Percentiles rank a stretch among this genome's conserved stretches.
These are phyloP conservation scores for Jamesozyma gamospora DNA, from an alignment of 805 yeast genomes.

Conservation along the genomic window DNA sequence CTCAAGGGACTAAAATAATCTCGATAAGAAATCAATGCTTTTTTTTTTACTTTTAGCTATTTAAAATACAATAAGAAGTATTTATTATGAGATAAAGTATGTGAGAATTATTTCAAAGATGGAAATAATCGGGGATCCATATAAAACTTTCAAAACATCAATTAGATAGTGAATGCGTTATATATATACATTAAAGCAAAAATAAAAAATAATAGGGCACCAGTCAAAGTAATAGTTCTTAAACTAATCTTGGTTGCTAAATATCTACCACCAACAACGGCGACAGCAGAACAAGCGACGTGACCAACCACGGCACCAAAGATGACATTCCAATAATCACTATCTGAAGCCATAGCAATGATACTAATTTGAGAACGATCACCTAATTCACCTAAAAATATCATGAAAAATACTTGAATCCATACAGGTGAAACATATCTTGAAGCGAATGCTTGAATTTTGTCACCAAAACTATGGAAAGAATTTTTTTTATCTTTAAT, in stretches of 20 bases:
- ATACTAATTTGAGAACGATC: conserved; percentile 97
- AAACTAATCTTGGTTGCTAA: conserved; percentile 82
- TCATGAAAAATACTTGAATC: conserved; percentile 92
- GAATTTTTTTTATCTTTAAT: conserved; percentile 8
- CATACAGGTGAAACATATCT: conserved; percentile 76
- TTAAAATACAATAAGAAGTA: too few species aligned
- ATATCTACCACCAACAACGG: conserved; percentile 88
- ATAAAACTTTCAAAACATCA: background rate
- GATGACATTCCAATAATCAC: conserved; percentile 81
- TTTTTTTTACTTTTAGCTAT: too few species aligned
- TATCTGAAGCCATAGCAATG: conserved; percentile 96
- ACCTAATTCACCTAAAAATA: conserved; percentile 97
- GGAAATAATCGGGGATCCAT: too few species aligned
- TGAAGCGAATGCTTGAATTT: conserved; percentile 45
- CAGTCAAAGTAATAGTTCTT: conserved; percentile 87
- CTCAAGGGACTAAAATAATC: too few species aligned
- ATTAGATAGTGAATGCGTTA: conserved; percentile 38
- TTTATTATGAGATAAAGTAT: too few species aligned
- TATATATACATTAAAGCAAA: conserved; percentile 74
- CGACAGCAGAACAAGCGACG: conserved; percentile 73
- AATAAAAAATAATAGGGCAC: conserved; percentile 75
- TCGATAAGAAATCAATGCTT: too few species aligned
- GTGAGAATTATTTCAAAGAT: too few species aligned
- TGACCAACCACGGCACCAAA: conserved; percentile 88
- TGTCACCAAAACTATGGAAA: conserved; percentile 34